Evolutionary conservation across 306 rosid species (phyloP).

Genomic region (Glycine tomentella): DNA sequence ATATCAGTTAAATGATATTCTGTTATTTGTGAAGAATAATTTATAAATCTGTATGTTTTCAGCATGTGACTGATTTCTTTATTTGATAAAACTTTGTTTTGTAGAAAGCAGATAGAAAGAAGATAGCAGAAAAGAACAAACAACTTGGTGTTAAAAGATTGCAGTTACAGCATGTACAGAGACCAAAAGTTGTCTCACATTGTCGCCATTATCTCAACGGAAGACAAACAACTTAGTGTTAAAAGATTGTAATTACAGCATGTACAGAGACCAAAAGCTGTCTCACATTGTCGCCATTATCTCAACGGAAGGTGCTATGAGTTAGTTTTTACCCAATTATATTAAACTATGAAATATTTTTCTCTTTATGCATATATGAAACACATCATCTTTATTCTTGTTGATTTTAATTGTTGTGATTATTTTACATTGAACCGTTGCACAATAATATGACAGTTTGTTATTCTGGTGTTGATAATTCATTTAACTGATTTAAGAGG

Average conservation of each 20-base stretch:
- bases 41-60: constrained; percentile 12
- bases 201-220: too few species aligned
- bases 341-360: neutral
- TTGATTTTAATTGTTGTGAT: constrained; percentile 8
- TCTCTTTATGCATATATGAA: constrained; percentile 24
- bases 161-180: constrained; percentile 61
- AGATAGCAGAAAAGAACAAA: constrained; percentile 73
- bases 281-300: constrained; percentile 75
- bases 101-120: constrained; percentile 64
- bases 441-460: neutral
- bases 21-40: constrained; percentile 31
- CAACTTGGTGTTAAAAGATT: constrained; percentile 77
- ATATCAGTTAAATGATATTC: constrained; percentile 28
- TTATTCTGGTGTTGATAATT: constrained; percentile 30
- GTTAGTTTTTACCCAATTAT: constrained; percentile 57
- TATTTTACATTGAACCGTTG: constrained; percentile 15
- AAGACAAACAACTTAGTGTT: too few species aligned
- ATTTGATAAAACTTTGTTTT: constrained; percentile 40
- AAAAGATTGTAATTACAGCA: too few species aligned
- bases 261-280: too few species aligned
- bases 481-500: constrained; percentile 29
- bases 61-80: constrained; percentile 27
- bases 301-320: constrained; percentile 73
- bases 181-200: constrained; percentile 69
- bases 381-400: constrained; percentile 4